Evolutionary conservation across 2,329 filamentous ascomycete species (phyloP), one percentile per base, ranked within the genome.

Genomic region (Leptographium lundbergii): DNA sequence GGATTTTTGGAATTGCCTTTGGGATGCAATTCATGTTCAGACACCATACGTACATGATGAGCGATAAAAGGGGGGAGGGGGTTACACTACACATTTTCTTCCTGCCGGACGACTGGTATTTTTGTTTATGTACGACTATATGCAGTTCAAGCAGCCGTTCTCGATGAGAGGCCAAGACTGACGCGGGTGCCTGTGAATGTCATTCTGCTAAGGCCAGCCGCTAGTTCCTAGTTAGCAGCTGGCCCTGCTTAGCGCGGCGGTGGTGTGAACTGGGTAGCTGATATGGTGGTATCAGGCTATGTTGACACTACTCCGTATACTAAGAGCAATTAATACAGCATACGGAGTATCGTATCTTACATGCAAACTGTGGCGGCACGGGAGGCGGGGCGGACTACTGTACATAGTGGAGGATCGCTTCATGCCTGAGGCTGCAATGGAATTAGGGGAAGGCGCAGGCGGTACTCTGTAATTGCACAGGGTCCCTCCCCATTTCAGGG

Each of bases 11-110:
- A 45, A 42, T 55, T 55, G 53, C 53, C 24, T 9, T 13, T 24
- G 53, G 53, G 53, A 34, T 55, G 53, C 36, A 55, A 27, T 55
- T 45, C 53, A 55, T 55, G 53, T 55, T 27, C 53, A 55, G 19
- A 55, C 53, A 55, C 14, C 42, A 19, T 45, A 53, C 24, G 52
- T 39, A 39, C 52, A 54, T 54, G 34, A 54, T 25, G 25, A 59
- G 19, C 39, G 39, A 22, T 22, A 17, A 59, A 59, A 59, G 39
- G 17, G 32, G 47, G 25, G 56, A 19, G 32, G 47, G 25, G 56
- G 22, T 45, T 42, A 24, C 34, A 25, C 19, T 19, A 55, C 39
- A 22, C 9, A 54, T 29, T n/a, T 34, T 34, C 19, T 54, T 36
- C 19, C 51, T 34, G 48, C 24, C 6, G 24, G 48, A 51, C 48